phyloP scores from a whole-genome alignment of 1,139 yeast species.

The Lipomyces yarrowii region DNA sequence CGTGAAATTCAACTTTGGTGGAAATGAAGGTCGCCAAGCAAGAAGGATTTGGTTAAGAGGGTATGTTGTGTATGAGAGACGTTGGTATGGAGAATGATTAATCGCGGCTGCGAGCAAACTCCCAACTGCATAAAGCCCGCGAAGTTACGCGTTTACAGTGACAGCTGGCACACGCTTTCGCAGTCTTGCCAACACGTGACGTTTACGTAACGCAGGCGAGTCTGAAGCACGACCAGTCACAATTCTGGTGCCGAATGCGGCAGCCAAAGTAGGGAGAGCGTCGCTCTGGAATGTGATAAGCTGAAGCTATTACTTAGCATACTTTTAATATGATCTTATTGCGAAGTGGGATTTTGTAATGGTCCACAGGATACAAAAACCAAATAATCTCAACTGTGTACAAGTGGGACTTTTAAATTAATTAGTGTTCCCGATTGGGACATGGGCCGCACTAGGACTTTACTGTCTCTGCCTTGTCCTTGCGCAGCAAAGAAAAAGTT shows the following conservation, averaged over 20 bases:
- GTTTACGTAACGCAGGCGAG: neutral
- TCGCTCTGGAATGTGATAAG: neutral
- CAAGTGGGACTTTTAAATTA: neutral
- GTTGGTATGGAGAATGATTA: neutral
- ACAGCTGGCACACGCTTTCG: neutral
- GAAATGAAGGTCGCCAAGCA: neutral
- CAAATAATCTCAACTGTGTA: neutral
- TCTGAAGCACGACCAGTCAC: neutral
- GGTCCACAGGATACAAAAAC: too few relatives aligned
- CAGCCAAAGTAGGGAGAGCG: neutral
- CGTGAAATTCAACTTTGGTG: neutral
- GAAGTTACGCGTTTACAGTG: neutral
- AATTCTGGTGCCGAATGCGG: neutral
- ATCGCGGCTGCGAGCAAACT: conserved; percentile 7
- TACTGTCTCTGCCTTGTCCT: too few relatives aligned
- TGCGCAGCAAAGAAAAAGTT: too few relatives aligned
- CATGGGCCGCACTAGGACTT: neutral
- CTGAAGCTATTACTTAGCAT: neutral
- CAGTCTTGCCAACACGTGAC: neutral
- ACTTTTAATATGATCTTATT: neutral
- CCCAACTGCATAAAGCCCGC: neutral
- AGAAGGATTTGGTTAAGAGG: conserved; percentile 2
- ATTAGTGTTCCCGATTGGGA: neutral
- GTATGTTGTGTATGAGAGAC: neutral
- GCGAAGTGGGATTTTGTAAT: too few relatives aligned